Evolutionary conservation across 257 asterid genomes (phyloP), one percentile per base, ranked within the genome.

Genomic region (Anisodus tanguticus): DNA sequence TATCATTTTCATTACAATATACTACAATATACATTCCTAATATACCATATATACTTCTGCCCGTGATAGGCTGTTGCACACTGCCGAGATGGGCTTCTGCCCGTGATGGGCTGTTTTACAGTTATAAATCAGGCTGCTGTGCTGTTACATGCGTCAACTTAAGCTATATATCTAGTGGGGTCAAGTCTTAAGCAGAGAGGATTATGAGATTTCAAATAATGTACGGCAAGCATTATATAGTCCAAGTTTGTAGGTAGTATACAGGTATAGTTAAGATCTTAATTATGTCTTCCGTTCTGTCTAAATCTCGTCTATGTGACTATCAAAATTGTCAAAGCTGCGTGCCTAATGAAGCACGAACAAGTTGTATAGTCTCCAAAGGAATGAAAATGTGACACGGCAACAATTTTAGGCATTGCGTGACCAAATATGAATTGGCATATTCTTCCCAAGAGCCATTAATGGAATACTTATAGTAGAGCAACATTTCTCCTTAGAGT

Each of bases 291-390:
- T 47, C 4, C 26, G 5, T 72, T 72, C n/a, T 72, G 80, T 47
- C 80, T 12, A 49, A 74, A 19, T 49, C 81, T 26, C 41, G 12
- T 19, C 60, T 7, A 13, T 76, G 15, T 49, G n/a, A 49, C 43
- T 22, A 47, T 7, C 45, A 22, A 76, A 51, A 51, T 76, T 76
- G 81, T 76, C 81, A 76, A 76, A 76, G 63, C 81, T 76, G 47
- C 63, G 62, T 76, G 62, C 63, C 81, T 51, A 49, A 49, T 22
- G 22, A 11, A 76, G 47, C 45, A 49, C 60, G 41, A 72, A 12
- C 45, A 51, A 76, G 45, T 49, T 22, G 12, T 1, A 31, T 68
- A 51, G 45, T 76, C 45, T 12, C 81, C 45, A 49, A 22, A 10
- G 62, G n/a, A 74, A 74, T 22, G 62, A 49, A 74, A 5, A 49